Percentiles rank a stretch among this genome's conserved stretches.
Conservation (phyloP, 805 yeast species). For the Myxozyma neglecta region DNA sequence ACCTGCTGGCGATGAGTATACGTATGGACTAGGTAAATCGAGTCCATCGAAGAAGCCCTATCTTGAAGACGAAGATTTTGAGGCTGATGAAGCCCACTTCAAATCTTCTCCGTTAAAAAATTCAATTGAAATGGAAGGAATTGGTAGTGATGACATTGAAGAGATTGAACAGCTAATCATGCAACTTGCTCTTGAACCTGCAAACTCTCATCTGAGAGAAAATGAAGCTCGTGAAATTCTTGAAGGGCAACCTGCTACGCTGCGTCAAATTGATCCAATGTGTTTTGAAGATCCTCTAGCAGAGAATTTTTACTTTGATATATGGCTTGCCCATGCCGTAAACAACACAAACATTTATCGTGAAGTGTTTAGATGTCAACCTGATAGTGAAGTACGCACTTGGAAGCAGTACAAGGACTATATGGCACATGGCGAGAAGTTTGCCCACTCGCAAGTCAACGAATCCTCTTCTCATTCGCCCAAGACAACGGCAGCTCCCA, state of each 20-base stretch:
- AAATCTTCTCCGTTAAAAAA: neutral
- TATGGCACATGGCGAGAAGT: conserved; percentile 38
- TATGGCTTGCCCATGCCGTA: conserved; percentile 80
- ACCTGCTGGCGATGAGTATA: conserved; percentile 12
- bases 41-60: conserved; percentile 1
- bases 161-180: neutral
- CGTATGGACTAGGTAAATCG: neutral
- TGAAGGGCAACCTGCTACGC: conserved; percentile 42
- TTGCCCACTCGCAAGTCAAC: conserved; percentile 33
- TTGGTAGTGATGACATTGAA: neutral
- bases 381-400: conserved; percentile 83
- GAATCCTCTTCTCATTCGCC: neutral
- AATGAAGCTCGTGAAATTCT: conserved; percentile 48
- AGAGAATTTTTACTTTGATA: conserved; percentile 77
- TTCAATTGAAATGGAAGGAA: neutral
- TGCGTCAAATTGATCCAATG: conserved; percentile 77
- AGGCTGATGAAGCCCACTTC: neutral
- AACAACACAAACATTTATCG: conserved; percentile 81
- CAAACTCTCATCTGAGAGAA: conserved; percentile 16
- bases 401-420: conserved; percentile 80
- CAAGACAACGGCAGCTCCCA: neutral
- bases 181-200: conserved; percentile 20
- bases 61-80: neutral
- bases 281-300: conserved; percentile 82
- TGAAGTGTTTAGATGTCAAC: conserved; percentile 88